A percentile compares a stretch with the other conserved stretches of the same genome.
These are phyloP conservation scores for Aspergillus avenaceus DNA, from an alignment of 495 filamentous ascomycete species.

Conservation along the genomic window DNA sequence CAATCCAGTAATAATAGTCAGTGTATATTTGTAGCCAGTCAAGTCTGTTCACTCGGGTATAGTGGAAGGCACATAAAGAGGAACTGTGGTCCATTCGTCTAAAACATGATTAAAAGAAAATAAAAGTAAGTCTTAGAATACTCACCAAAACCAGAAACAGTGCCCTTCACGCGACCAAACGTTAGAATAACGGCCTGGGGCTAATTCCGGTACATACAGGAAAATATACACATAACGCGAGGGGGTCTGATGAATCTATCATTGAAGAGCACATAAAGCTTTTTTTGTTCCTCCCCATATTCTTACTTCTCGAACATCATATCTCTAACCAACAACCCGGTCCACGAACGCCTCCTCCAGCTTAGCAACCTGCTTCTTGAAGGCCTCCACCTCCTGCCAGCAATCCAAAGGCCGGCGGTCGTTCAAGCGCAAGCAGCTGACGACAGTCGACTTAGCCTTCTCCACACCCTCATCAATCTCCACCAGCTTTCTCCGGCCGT, in stretches of 20 bases:
- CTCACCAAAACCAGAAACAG: not conserved
- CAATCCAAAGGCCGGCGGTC: constrained; percentile 91
- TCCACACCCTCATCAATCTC: constrained; percentile 62
- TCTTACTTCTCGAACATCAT: constrained; percentile 2
- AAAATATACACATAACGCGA: constrained; percentile 1
- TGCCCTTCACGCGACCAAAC: not conserved
- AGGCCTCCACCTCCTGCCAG: constrained; percentile 88
- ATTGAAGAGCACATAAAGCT: not conserved
- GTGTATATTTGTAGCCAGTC: too few species aligned
- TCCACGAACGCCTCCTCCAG: constrained; percentile 86
- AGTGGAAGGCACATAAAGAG: too few species aligned
- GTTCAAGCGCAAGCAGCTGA: constrained; percentile 77
- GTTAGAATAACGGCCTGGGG: not conserved
- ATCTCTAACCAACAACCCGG: constrained; percentile 60
- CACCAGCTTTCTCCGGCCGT: constrained; percentile 67
- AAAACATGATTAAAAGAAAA: too few species aligned
- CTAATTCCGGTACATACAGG: not conserved
- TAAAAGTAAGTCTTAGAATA: not conserved
- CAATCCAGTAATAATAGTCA: too few species aligned
- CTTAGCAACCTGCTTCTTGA: constrained; percentile 79
- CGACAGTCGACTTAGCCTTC: constrained; percentile 70
- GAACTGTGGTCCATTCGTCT: too few species aligned
- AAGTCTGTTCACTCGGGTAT: too few species aligned
- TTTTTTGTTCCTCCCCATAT: not conserved
- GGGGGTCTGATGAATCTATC: not conserved